Conservation (phyloP, 495 filamentous ascomycete genomes). For the Cenococcum geophilum region DNA sequence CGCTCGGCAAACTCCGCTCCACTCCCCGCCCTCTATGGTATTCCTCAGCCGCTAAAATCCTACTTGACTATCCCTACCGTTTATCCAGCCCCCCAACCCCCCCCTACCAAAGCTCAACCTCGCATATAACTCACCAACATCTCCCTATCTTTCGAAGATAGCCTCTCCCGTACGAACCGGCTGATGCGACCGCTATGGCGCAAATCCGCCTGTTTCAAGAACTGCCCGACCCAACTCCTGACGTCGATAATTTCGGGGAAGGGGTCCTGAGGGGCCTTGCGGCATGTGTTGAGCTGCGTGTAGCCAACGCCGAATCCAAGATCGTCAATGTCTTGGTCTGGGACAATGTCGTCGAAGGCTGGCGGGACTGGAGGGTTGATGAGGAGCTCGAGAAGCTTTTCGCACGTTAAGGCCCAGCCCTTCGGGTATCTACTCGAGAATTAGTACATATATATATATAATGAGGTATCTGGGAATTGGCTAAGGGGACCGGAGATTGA, state of each 20-base stretch:
- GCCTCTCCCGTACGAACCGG: conserved; percentile 52
- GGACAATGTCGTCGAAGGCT: conserved; percentile 63
- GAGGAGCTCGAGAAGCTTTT: conserved; percentile 78
- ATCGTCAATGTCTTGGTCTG: conserved; percentile 86
- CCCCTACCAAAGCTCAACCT: not conserved
- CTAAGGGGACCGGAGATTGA: too few species aligned
- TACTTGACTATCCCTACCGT: not conserved
- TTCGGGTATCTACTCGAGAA: conserved; percentile 50
- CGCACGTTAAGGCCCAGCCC: conserved; percentile 82
- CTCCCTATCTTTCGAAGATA: conserved; percentile 50
- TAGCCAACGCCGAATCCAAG: conserved; percentile 90
- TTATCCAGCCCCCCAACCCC: not conserved
- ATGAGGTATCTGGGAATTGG: too few species aligned
- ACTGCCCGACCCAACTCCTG: conserved; percentile 69
- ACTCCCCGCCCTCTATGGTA: not conserved
- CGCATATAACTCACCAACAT: conserved; percentile 54
- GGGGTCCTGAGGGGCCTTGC: conserved; percentile 58
- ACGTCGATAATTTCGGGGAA: conserved; percentile 79
- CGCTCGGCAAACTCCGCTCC: not conserved
- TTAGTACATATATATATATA: not conserved
- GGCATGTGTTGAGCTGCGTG: conserved; percentile 84
- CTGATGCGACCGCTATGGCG: conserved; percentile 51
- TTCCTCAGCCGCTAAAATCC: not conserved
- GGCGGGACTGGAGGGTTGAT: conserved; percentile 72
- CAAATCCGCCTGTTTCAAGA: conserved; percentile 57